Conservation (phyloP, 140 eudicot genomes). For the Anethum foeniculum region DNA sequence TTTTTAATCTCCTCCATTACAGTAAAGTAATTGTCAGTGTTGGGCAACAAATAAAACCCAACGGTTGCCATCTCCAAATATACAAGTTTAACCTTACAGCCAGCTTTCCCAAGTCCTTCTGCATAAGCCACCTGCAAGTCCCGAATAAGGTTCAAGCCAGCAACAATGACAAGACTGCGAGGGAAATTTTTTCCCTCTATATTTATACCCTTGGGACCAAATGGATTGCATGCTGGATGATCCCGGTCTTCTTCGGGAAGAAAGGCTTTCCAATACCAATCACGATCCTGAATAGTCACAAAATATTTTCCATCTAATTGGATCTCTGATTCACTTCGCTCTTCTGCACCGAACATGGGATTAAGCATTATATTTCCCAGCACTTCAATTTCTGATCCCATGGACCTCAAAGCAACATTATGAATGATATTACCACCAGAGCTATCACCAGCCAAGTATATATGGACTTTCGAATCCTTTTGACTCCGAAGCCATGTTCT, state of each 20-base stretch:
- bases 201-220: slow-evolving; percentile 53
- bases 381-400: slow-evolving; percentile 37
- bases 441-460: slow-evolving; percentile 78
- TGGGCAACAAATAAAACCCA: slow-evolving; percentile 84
- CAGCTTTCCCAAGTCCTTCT: slow-evolving; percentile 52
- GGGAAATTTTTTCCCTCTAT: slow-evolving; percentile 58
- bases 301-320: slow-evolving; percentile 56
- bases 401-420: slow-evolving; percentile 58
- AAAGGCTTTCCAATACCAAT: slow-evolving; percentile 81
- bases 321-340: slow-evolving; percentile 57
- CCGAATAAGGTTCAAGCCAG: slow-evolving; percentile 71
- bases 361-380: slow-evolving; percentile 61
- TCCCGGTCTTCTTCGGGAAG: slow-evolving; percentile 72
- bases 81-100: slow-evolving; percentile 58
- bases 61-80: slow-evolving; percentile 62
- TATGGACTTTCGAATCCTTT: slow-evolving; percentile 50
- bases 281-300: slow-evolving; percentile 61
- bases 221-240: slow-evolving; percentile 78
- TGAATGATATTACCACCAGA: slow-evolving; percentile 81
- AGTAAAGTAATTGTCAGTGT: slow-evolving; percentile 52
- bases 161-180: slow-evolving; percentile 76
- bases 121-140: slow-evolving; percentile 84
- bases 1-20: slow-evolving; percentile 66
- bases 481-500: slow-evolving; percentile 53
- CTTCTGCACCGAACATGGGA: slow-evolving; percentile 73